A percentile compares a stretch with the other conserved stretches of the same genome.
Conservation (phyloP, 208 protist species). For the Phytomonas francai region DNA sequence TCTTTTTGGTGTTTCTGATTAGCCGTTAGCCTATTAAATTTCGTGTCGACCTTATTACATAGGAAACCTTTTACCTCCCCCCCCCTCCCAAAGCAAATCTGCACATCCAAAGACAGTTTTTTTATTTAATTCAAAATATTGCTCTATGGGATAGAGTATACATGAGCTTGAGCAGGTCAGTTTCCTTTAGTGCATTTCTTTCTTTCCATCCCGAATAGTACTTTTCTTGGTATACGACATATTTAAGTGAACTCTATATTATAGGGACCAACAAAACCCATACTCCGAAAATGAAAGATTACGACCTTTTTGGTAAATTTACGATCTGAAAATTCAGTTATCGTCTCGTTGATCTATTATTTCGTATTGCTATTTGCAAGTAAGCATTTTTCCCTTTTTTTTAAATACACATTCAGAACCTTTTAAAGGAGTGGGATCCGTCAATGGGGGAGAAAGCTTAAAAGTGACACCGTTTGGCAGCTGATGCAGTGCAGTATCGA, state of each 20-base stretch:
- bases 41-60: not conserved
- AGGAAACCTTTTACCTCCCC: not conserved
- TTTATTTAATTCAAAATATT: not conserved
- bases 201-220: not conserved
- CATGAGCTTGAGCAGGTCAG: not conserved
- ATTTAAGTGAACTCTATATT: too few species aligned
- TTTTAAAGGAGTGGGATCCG: too few species aligned
- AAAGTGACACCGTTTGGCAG: too few species aligned
- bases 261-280: too few species aligned
- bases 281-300: too few species aligned
- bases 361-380: not conserved
- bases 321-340: not conserved
- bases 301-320: not conserved
- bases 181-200: not conserved
- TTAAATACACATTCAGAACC: too few species aligned
- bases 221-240: not conserved
- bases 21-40: not conserved
- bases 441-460: too few species aligned
- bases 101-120: not conserved
- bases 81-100: not conserved
- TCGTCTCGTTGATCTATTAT: not conserved
- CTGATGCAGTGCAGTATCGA: too few species aligned
- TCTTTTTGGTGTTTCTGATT: slow-evolving; percentile 31
- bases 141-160: not conserved
- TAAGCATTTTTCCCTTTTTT: not conserved